A percentile compares a stretch with the other conserved stretches of the same genome.
phyloP scores from a whole-genome alignment of 2,329 filamentous ascomycete species.

The Diaporthe sp. region DNA sequence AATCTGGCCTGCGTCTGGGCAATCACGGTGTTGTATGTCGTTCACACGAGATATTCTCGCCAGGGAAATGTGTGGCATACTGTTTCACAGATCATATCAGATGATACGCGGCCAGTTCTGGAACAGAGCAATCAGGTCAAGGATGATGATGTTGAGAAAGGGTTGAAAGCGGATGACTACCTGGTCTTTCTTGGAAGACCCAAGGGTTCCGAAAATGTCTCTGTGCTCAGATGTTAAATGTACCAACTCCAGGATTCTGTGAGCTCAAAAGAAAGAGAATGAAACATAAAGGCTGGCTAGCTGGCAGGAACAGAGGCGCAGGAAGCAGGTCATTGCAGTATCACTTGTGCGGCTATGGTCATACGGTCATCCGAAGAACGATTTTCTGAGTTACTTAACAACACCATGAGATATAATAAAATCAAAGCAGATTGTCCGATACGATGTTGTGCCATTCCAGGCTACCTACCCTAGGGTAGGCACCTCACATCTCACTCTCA shows the following conservation, averaged over 20 bases:
- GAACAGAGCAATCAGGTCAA: not conserved
- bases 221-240: not conserved
- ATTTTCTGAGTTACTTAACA: not conserved
- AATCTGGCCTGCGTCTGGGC: not conserved
- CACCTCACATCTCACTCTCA: too few relatives aligned
- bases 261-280: not conserved
- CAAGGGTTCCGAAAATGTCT: not conserved
- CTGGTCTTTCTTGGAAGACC: not conserved
- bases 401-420: too few relatives aligned
- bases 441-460: too few relatives aligned
- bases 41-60: not conserved
- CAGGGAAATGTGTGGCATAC: slow-evolving; percentile 7
- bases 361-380: not conserved
- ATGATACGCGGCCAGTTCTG: not conserved
- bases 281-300: too few relatives aligned
- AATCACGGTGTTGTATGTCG: not conserved
- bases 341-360: not conserved
- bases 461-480: too few relatives aligned
- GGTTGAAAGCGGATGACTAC: not conserved
- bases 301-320: not conserved
- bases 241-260: accelerated
- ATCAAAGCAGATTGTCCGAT: too few relatives aligned
- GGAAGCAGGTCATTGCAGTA: not conserved
- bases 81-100: not conserved
- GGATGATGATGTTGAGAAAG: not conserved